Percentiles rank a stretch among this genome's conserved stretches.
phyloP scores from a whole-genome alignment of 2,329 filamentous ascomycete species.

The Diaporthe sp. region DNA sequence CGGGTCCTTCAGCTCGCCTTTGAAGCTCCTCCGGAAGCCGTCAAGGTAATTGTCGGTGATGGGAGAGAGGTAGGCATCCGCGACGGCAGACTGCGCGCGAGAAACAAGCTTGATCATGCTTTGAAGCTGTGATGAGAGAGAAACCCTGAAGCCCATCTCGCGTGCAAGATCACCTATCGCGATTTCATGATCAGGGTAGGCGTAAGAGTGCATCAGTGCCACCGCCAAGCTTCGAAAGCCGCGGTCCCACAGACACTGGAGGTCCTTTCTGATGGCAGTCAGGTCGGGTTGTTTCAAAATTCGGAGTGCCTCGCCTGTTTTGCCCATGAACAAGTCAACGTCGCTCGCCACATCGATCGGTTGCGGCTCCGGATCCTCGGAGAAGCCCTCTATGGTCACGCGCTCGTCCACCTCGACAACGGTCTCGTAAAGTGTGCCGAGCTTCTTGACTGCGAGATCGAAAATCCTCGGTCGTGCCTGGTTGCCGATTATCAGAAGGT shows the following conservation, averaged over 20 bases:
- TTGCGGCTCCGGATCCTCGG: slow-evolving; percentile 33
- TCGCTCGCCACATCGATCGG: slow-evolving; percentile 5
- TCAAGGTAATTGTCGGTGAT: slow-evolving; percentile 79
- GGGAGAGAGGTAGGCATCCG: slow-evolving; percentile 82
- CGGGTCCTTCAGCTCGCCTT: slow-evolving; percentile 70
- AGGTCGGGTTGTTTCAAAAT: slow-evolving; percentile 71
- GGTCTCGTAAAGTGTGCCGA: slow-evolving; percentile 40
- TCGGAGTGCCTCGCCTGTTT: slow-evolving; percentile 76
- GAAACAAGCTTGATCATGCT: slow-evolving; percentile 85
- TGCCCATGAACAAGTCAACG: slow-evolving; percentile 66
- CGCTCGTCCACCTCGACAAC: slow-evolving; percentile 42
- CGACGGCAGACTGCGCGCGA: slow-evolving; percentile 77
- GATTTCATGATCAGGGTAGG: slow-evolving; percentile 77
- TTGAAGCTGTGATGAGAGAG: slow-evolving; percentile 72
- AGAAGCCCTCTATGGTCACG: slow-evolving; percentile 42
- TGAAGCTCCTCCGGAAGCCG: slow-evolving; percentile 76
- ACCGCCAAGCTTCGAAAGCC: slow-evolving; percentile 77
- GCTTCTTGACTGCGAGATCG: slow-evolving; percentile 38
- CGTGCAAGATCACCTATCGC: slow-evolving; percentile 73
- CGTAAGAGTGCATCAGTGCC: slow-evolving; percentile 80
- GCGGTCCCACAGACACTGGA: slow-evolving; percentile 70
- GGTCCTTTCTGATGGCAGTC: slow-evolving; percentile 64
- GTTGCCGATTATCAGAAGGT: slow-evolving; percentile 41
- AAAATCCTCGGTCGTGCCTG: slow-evolving; percentile 42
- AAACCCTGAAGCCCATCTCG: slow-evolving; percentile 77